These are phyloP conservation scores for Xenoacremonium recifei DNA, from an alignment of 2,329 filamentous ascomycete genomes.

Conservation along the genomic window DNA sequence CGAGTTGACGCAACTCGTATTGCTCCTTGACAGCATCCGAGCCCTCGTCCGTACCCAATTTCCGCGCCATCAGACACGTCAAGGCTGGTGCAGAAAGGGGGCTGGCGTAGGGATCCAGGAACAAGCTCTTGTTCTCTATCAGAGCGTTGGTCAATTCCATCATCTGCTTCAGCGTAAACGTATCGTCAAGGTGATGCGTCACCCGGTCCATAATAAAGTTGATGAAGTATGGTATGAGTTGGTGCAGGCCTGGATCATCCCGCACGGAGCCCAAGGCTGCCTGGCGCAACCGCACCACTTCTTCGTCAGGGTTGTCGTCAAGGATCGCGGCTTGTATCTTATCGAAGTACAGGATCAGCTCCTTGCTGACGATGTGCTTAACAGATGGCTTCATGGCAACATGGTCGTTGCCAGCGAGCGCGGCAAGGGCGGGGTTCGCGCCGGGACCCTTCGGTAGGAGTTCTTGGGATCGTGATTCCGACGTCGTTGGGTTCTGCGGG, in stretches of 20 bases:
- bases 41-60: conserved; percentile 62
- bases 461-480: conserved; percentile 80
- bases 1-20: conserved; percentile 80
- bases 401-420: conserved; percentile 81
- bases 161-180: conserved; percentile 86
- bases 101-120: conserved; percentile 61
- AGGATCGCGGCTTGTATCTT: conserved; percentile 88
- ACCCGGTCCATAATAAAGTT: conserved; percentile 96
- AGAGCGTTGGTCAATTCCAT: conserved; percentile 86
- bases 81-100: conserved; percentile 81
- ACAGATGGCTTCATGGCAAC: conserved; percentile 84
- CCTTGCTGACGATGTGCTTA: conserved; percentile 94
- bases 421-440: conserved; percentile 77
- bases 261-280: conserved; percentile 83
- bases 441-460: conserved; percentile 86
- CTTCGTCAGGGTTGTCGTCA: conserved; percentile 82
- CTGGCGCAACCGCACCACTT: conserved; percentile 67
- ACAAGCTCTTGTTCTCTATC: conserved; percentile 79
- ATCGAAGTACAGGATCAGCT: conserved; percentile 94
- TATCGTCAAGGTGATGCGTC: conserved; percentile 86
- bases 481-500: conserved; percentile 88
- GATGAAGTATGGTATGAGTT: conserved; percentile 93
- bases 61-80: conserved; percentile 80
- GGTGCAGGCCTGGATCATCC: conserved; percentile 89
- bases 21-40: conserved; percentile 57